A percentile compares a stretch with the other conserved stretches of the same genome.
Conservation (phyloP, 805 yeast genomes). For the Candida maris region DNA sequence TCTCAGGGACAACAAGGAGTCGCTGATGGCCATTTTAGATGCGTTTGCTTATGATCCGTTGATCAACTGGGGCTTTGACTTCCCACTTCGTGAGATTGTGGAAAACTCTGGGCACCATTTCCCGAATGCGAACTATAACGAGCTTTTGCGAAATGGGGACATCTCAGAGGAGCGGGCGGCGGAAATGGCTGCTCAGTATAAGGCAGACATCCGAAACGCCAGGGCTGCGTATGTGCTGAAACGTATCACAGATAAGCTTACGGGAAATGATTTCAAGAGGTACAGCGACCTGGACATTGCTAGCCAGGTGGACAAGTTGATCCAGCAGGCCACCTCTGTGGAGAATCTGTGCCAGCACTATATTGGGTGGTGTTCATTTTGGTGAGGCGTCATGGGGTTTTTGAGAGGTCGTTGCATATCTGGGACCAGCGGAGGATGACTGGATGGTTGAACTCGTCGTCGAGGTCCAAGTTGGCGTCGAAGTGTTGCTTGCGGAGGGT, state of each 20-base stretch:
- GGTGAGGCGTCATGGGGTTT: conserved; percentile 44
- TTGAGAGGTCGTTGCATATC: conserved; percentile 10
- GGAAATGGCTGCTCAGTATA: conserved; percentile 65
- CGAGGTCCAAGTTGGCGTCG: conserved; percentile 42
- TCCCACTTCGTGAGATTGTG: conserved; percentile 75
- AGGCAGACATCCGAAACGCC: conserved; percentile 72
- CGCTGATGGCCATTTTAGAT: conserved; percentile 95
- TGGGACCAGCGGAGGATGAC: conserved; percentile 25
- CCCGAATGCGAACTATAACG: conserved; percentile 66
- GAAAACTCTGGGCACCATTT: conserved; percentile 70
- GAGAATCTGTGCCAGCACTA: conserved; percentile 95
- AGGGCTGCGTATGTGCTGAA: conserved; percentile 87
- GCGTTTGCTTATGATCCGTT: conserved; percentile 98
- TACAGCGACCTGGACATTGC: conserved; percentile 71
- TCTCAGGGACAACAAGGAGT: conserved; percentile 88
- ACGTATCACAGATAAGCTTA: conserved; percentile 86
- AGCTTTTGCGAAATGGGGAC: conserved; percentile 65
- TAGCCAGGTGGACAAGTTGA: conserved; percentile 87
- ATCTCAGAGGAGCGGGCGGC: conserved; percentile 76
- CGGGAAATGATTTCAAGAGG: conserved; percentile 88
- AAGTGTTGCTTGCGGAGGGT: conserved; percentile 56
- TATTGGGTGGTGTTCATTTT: conserved; percentile 99
- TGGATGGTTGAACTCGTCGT: conserved; percentile 28
- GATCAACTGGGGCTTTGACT: conserved; percentile 97
- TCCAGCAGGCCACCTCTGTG: conserved; percentile 94